Conservation (phyloP, 2,329 filamentous ascomycete genomes). For the Venturia carpophila region DNA sequence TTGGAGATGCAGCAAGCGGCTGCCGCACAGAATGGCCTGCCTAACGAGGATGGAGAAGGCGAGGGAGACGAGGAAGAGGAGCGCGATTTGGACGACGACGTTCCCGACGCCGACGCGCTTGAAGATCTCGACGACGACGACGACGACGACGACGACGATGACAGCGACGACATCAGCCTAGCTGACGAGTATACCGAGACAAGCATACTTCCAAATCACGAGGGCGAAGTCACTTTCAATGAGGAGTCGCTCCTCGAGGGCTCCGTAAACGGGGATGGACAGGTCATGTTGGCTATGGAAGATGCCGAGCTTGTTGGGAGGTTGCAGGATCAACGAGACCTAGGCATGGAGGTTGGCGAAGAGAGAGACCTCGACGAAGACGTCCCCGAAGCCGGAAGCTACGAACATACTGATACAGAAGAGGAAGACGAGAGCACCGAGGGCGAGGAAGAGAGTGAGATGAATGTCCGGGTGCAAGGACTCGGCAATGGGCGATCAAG, state of each 20-base stretch:
- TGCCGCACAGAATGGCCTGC: slow-evolving; percentile 48
- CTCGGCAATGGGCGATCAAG: background rate
- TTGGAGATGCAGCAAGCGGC: slow-evolving; percentile 59
- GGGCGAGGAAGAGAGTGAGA: slow-evolving; percentile 9
- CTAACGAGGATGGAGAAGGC: slow-evolving; percentile 25
- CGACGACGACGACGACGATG: slow-evolving; percentile 37
- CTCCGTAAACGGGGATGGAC: slow-evolving; percentile 28
- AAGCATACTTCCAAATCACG: slow-evolving; percentile 41
- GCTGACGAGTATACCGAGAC: slow-evolving; percentile 30
- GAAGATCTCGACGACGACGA: slow-evolving; percentile 37
- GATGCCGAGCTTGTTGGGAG: slow-evolving; percentile 41
- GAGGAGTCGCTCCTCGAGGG: slow-evolving; percentile 42
- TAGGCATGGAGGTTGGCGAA: slow-evolving; percentile 18
- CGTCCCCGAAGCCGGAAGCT: slow-evolving; percentile 45
- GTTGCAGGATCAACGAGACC: slow-evolving; percentile 38
- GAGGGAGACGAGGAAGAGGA: slow-evolving; percentile 35
- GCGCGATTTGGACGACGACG: slow-evolving; percentile 36
- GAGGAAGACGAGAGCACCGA: slow-evolving; percentile 34
- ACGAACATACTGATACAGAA: slow-evolving; percentile 49
- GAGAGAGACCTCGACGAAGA: slow-evolving; percentile 40
- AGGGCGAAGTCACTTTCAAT: slow-evolving; percentile 36
- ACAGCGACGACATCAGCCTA: slow-evolving; percentile 33
- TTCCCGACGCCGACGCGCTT: slow-evolving; percentile 35
- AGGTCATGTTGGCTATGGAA: slow-evolving; percentile 23
- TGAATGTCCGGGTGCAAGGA: background rate